Conservation (phyloP, 306 rosid genomes). For the Purshia tridentata region DNA sequence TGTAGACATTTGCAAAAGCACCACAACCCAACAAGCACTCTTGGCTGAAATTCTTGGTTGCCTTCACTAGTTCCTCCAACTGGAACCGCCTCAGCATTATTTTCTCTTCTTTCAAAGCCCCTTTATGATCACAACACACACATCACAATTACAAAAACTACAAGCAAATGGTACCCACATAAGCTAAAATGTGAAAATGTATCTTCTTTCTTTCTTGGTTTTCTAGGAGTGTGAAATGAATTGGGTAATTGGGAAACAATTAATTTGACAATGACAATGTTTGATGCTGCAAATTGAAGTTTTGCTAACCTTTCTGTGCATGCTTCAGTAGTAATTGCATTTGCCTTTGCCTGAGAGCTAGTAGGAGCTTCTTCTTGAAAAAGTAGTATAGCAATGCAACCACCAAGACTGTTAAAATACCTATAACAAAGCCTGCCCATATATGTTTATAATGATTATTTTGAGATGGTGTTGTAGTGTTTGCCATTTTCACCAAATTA, state of each 20-base stretch:
- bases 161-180: not conserved
- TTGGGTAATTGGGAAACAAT: not conserved
- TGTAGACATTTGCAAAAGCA: constrained; percentile 70
- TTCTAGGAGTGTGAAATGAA: not conserved
- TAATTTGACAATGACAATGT: not conserved
- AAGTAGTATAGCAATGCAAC: constrained; percentile 36
- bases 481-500: not conserved
- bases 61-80: constrained; percentile 59
- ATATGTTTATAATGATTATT: not conserved
- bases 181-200: not conserved
- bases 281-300: not conserved
- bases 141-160: not conserved
- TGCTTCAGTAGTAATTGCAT: constrained; percentile 8
- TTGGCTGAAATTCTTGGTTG: constrained; percentile 61
- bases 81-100: constrained; percentile 49
- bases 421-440: constrained; percentile 37
- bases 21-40: constrained; percentile 76
- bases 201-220: not conserved
- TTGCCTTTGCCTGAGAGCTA: constrained; percentile 27
- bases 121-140: constrained; percentile 16
- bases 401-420: constrained; percentile 40
- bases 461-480: constrained; percentile 3
- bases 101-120: constrained; percentile 39
- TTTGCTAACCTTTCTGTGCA: constrained; percentile 39
- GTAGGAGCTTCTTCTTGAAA: constrained; percentile 38